Conservation (phyloP, 495 filamentous ascomycete species). For the Penicillium desertorum region DNA sequence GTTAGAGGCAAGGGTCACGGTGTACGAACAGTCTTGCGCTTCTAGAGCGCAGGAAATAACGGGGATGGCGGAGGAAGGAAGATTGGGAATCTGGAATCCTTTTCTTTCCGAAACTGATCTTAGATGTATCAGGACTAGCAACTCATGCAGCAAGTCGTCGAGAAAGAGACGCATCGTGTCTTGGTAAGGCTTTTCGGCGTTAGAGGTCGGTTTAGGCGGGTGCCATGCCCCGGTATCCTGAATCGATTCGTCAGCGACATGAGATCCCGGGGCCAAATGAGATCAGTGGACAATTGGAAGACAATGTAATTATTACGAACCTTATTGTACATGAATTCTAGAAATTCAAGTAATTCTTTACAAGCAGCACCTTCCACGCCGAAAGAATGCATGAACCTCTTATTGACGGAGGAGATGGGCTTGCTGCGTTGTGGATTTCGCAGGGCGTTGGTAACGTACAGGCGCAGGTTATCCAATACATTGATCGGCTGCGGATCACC, state of each 20-base stretch:
- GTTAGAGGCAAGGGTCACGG: not conserved
- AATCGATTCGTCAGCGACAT: slow-evolving; percentile 15
- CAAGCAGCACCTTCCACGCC: slow-evolving; percentile 57
- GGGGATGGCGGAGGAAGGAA: slow-evolving; percentile 32
- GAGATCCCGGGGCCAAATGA: not conserved
- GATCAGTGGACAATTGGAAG: not conserved
- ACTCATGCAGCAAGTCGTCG: slow-evolving; percentile 56
- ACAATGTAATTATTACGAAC: slow-evolving; percentile 25
- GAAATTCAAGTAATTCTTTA: slow-evolving; percentile 57
- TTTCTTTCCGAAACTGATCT: slow-evolving; percentile 47
- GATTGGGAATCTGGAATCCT: slow-evolving; percentile 31
- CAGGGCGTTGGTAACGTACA: slow-evolving; percentile 64
- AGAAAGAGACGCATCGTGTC: slow-evolving; percentile 49
- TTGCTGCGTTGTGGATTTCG: slow-evolving; percentile 45
- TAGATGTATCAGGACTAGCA: slow-evolving; percentile 45
- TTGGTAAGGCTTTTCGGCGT: slow-evolving; percentile 41
- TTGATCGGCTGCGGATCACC: slow-evolving; percentile 46
- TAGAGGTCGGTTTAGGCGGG: slow-evolving; percentile 43
- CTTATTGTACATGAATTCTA: slow-evolving; percentile 55
- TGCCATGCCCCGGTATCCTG: slow-evolving; percentile 45
- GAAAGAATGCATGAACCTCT: slow-evolving; percentile 68
- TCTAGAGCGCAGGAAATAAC: slow-evolving; percentile 50
- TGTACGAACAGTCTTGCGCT: slow-evolving; percentile 47
- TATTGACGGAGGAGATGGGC: slow-evolving; percentile 65
- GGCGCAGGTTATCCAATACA: slow-evolving; percentile 55